Evolutionary conservation across 225 moss, liverwort and hornwort species (phyloP).

Genomic region (Ulota crispa): DNA sequence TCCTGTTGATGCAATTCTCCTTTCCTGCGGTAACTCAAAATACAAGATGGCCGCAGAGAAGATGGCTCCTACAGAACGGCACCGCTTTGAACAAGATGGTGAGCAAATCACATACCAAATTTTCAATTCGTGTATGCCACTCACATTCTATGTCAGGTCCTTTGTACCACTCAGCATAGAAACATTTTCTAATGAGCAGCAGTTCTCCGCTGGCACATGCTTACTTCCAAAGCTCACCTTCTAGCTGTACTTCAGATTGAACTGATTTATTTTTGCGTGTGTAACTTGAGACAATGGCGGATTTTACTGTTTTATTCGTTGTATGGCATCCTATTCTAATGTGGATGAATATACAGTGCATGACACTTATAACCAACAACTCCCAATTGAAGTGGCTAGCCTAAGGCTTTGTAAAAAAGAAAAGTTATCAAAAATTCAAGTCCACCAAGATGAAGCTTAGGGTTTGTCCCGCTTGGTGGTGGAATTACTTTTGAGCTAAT

Average conservation of each 20-base stretch:
- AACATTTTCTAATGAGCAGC: neutral
- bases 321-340: neutral
- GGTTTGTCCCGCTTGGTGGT: too few relatives aligned
- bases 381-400: too few relatives aligned
- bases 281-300: neutral
- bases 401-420: too few relatives aligned
- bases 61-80: conserved; percentile 70
- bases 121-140: neutral
- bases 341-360: neutral
- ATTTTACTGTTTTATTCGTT: neutral
- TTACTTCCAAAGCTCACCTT: neutral
- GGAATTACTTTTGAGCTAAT: too few relatives aligned
- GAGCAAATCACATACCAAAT: conserved; percentile 11
- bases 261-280: neutral
- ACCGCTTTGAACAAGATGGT: conserved; percentile 70
- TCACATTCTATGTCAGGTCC: neutral
- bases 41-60: conserved; percentile 66
- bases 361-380: too few relatives aligned
- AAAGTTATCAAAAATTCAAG: too few relatives aligned
- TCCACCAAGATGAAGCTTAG: too few relatives aligned
- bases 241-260: neutral
- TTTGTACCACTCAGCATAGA: too few relatives aligned
- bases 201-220: neutral
- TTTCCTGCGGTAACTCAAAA: neutral
- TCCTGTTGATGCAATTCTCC: too few relatives aligned